These are phyloP conservation scores for Tillandsia fasciculata DNA, from an alignment of 176 grass and related monocot genomes.

Conservation along the genomic window DNA sequence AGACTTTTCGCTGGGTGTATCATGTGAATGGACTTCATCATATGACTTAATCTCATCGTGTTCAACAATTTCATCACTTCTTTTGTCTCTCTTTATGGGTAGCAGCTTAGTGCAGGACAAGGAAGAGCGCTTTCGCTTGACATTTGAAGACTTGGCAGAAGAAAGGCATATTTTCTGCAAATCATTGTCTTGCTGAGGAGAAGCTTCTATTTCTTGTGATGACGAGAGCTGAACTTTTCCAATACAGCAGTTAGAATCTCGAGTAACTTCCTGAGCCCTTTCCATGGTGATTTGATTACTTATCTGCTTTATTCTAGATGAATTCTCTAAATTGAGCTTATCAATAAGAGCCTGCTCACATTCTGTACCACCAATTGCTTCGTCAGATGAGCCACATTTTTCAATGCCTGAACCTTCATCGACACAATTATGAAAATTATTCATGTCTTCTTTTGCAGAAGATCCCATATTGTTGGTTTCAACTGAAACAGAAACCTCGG, in stretches of 20 bases:
- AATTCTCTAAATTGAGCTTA: slow-evolving; percentile 11
- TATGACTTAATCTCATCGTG: slow-evolving; percentile 21
- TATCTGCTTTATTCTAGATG: slow-evolving; percentile 34
- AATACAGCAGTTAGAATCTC: slow-evolving; percentile 25
- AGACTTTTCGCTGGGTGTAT: slow-evolving; percentile 24
- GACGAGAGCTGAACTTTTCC: slow-evolving; percentile 29
- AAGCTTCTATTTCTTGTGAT: slow-evolving; percentile 19
- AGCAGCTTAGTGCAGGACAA: slow-evolving; percentile 31
- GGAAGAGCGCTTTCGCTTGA: slow-evolving; percentile 36
- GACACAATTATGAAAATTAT: slow-evolving; percentile 27
- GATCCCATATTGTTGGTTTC: slow-evolving; percentile 40
- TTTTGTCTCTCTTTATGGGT: slow-evolving; percentile 23
- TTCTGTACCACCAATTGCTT: slow-evolving; percentile 30
- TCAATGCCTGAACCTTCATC: slow-evolving; percentile 77
- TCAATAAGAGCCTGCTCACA: slow-evolving; percentile 22
- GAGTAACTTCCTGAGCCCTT: slow-evolving; percentile 23
- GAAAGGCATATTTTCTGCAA: slow-evolving; percentile 19
- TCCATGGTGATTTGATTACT: slow-evolving; percentile 28
- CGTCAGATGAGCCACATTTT: slow-evolving; percentile 67
- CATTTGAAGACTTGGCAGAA: slow-evolving; percentile 28
- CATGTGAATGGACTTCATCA: slow-evolving; percentile 13
- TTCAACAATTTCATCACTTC: slow-evolving; percentile 22
- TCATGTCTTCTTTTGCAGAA: slow-evolving; percentile 24
- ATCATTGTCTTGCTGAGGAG: slow-evolving; percentile 8
- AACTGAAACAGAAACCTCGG: slow-evolving; percentile 56